Evolutionary conservation across 2,329 filamentous ascomycete genomes (phyloP).

Genomic region (Zymoseptoria tritici): DNA sequence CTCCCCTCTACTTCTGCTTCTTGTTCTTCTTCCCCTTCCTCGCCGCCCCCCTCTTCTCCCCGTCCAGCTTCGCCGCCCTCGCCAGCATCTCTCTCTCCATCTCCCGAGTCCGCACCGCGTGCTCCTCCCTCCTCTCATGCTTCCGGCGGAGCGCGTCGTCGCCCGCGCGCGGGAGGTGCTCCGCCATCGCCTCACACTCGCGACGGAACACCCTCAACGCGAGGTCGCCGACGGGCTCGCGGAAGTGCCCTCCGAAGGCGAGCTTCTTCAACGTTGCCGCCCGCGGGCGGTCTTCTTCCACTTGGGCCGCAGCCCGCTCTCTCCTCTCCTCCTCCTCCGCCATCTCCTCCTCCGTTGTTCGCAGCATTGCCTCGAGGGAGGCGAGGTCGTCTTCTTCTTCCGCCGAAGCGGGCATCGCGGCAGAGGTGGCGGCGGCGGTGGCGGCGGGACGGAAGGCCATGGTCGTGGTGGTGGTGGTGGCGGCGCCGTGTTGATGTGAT

Average conservation of each 20-base stretch:
- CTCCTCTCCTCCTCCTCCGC: neutral
- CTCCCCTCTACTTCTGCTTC: neutral
- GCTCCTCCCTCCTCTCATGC: neutral
- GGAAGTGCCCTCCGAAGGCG: neutral
- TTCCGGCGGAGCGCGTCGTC: neutral
- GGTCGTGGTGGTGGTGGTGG: neutral
- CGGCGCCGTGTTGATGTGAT: neutral
- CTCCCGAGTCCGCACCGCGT: neutral
- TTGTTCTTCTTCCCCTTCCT: neutral
- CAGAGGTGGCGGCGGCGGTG: neutral
- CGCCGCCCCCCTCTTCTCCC: neutral
- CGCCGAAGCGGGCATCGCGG: neutral
- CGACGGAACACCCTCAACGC: neutral
- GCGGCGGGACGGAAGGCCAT: neutral
- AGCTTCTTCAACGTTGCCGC: neutral
- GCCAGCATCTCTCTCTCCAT: neutral
- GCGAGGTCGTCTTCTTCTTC: neutral
- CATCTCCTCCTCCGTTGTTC: neutral
- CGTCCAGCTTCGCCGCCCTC: neutral
- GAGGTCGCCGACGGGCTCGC: neutral
- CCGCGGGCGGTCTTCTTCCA: neutral
- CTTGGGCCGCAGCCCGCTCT: neutral
- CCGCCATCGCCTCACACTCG: neutral
- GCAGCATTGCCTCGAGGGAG: neutral
- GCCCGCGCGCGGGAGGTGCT: neutral